These are phyloP conservation scores for Phytophthora agathidicida DNA, from an alignment of 352 stramenopile species.

Conservation along the genomic window DNA sequence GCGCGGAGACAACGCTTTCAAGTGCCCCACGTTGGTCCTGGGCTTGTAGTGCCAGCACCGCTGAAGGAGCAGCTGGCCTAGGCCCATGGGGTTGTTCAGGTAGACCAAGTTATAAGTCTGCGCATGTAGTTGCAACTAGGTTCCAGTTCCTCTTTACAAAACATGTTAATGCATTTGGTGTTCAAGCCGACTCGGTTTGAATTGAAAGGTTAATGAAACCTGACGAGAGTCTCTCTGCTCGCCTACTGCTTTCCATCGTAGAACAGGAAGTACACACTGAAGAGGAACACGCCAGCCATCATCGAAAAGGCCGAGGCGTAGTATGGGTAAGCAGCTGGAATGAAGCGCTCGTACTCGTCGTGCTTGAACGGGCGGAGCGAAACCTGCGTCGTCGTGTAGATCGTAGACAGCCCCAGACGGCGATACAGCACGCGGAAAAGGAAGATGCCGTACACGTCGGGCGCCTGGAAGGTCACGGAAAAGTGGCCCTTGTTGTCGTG, in stretches of 20 bases:
- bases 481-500: slow-evolving; percentile 82
- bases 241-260: slow-evolving; percentile 68
- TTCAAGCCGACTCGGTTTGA: slow-evolving; percentile 1
- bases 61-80: slow-evolving; percentile 36
- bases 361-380: slow-evolving; percentile 94
- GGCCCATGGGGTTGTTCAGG: neutral
- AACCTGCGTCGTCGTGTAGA: slow-evolving; percentile 91
- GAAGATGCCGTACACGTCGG: slow-evolving; percentile 95
- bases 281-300: slow-evolving; percentile 91
- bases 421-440: slow-evolving; percentile 94
- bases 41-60: slow-evolving; percentile 19
- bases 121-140: slow-evolving; percentile 1
- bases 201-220: slow-evolving; percentile 1
- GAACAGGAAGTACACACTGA: slow-evolving; percentile 91
- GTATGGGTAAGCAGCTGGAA: slow-evolving; percentile 92
- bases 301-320: slow-evolving; percentile 92
- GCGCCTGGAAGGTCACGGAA: slow-evolving; percentile 84
- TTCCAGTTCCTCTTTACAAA: neutral
- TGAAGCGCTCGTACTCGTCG: slow-evolving; percentile 96
- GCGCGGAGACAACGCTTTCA: slow-evolving; percentile 21
- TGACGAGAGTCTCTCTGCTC: neutral
- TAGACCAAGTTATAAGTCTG: slow-evolving; percentile 22
- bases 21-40: slow-evolving; percentile 7
- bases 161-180: neutral
- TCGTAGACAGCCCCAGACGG: slow-evolving; percentile 84